phyloP scores from a whole-genome alignment of 345 rosid genomes.

The Cochlearia excelsa region DNA sequence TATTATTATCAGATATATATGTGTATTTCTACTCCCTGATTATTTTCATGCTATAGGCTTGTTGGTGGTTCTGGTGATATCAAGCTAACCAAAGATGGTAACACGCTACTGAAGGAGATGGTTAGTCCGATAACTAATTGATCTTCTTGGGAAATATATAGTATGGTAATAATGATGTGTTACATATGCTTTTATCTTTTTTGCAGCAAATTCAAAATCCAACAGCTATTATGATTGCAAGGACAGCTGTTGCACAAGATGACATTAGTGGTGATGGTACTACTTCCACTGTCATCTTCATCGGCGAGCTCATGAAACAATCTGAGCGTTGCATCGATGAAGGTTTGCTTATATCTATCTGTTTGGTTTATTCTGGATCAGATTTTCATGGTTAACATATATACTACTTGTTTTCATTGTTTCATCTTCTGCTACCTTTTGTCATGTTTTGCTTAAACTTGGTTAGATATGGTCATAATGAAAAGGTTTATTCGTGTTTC shows the following conservation, averaged over 20 bases:
- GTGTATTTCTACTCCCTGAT: background rate
- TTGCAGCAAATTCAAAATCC: constrained; percentile 99
- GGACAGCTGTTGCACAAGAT: constrained; percentile 99
- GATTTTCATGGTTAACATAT: constrained; percentile 5
- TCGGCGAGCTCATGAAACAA: constrained; percentile 98
- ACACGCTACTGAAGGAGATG: constrained; percentile 95
- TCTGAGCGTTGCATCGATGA: constrained; percentile 93
- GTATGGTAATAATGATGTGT: too few relatives aligned
- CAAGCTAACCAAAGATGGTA: constrained; percentile 96
- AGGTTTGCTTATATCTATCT: constrained; percentile 43
- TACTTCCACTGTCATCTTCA: constrained; percentile 90
- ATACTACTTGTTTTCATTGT: background rate
- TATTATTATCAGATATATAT: too few relatives aligned
- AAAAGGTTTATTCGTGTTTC: constrained; percentile 10
- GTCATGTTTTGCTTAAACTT: constrained; percentile 2
- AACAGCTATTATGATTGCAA: constrained; percentile 96
- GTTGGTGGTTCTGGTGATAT: constrained; percentile 99
- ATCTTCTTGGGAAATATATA: too few relatives aligned
- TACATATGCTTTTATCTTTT: too few relatives aligned
- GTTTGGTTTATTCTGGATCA: background rate
- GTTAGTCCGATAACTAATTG: constrained; percentile 30
- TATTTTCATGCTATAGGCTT: constrained; percentile 46
- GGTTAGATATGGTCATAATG: constrained; percentile 6
- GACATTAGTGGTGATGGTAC: constrained; percentile 99
- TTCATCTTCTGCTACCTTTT: background rate